Base-by-base conservation (phyloP, 805 yeast genomes). In the Candida sakaeoensis region DNA sequence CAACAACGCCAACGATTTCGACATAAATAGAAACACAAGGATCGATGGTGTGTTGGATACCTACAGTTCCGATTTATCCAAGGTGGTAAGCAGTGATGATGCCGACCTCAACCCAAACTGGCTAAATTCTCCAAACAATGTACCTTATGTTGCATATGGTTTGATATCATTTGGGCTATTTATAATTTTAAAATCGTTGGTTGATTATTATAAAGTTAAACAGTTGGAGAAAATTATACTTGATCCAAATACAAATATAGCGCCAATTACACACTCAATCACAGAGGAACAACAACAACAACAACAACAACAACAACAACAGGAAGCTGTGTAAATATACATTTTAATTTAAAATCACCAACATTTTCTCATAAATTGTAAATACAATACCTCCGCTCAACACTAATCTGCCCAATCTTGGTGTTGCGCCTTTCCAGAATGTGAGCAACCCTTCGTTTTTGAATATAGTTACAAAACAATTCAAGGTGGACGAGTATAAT, bases 381-480 rank as follows among this genome's bases (percentile, higher is more conserved):
- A 91, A 91, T 21, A 93, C 97, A 50, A 91, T 91, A 53, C 99
- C 99, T 45, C 99, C 99, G 64, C 95, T 85, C 56, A 91, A 73
- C 25, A 90, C 79, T 57, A 91, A 74, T 53, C 99, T 78, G 5
- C 98, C 98, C 45, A 91, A 70, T 57, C 99, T 76, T 33, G 99
- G 98, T 2, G 98, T 93, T 25, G 98, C 96, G 46, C 99, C 99
- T 64, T 87, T 87, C 99, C 99, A 91, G 65, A 89, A 88, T 4
- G 96, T 85, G 55, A 77, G 67, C 48, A 90, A 65, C 8, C 99
- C 99, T 65, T 91, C 99, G 40, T 91, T 83, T 55, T 69, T 82
- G 61, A 85, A 83, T 37, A 93, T 81, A 47, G 76, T 80, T 14
- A 65, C 76, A 52, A 95, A 90, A 63, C 98, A 91, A 63, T 91